Evolutionary conservation across 257 asterid genomes (phyloP).

Genomic region (Perilla frutescens): DNA sequence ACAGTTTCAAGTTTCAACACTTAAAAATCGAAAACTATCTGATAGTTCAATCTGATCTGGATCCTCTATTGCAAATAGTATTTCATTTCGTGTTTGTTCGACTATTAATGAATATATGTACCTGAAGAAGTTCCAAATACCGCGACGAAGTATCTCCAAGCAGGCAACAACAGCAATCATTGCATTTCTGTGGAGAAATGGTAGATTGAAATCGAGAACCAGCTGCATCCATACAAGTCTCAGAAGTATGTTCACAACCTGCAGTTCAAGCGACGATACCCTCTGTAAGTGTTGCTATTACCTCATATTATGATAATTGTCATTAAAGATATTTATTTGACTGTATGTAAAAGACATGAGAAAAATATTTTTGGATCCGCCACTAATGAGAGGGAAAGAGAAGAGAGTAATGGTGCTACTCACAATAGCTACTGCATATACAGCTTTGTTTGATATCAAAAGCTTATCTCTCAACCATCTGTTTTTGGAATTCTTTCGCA

Average conservation of each 20-base stretch:
- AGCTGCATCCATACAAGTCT: constrained; percentile 92
- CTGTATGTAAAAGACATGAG: too few relatives aligned
- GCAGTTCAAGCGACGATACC: constrained; percentile 26
- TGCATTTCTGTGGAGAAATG: constrained; percentile 67
- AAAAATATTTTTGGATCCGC: too few relatives aligned
- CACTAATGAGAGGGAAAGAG: neutral
- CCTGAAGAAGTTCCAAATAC: constrained; percentile 97
- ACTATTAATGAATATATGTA: constrained; percentile 17
- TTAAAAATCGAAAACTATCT: too few relatives aligned
- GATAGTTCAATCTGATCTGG: too few relatives aligned
- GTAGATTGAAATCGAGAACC: constrained; percentile 57
- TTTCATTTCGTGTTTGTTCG: too few relatives aligned
- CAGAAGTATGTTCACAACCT: constrained; percentile 66
- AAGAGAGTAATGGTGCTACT: constrained; percentile 29
- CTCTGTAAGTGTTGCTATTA: neutral
- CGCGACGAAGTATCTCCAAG: constrained; percentile 83
- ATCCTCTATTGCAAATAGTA: too few relatives aligned
- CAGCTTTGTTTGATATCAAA: constrained; percentile 56
- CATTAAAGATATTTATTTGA: too few relatives aligned
- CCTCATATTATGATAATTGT: neutral
- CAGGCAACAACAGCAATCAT: constrained; percentile 59
- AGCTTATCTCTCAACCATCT: constrained; percentile 85
- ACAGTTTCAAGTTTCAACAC: neutral
- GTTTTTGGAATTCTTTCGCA: constrained; percentile 59
- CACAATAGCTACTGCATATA: constrained; percentile 76